Conservation (phyloP, 1,284 basidiomycete species). For the Meripilus lineatus region DNA sequence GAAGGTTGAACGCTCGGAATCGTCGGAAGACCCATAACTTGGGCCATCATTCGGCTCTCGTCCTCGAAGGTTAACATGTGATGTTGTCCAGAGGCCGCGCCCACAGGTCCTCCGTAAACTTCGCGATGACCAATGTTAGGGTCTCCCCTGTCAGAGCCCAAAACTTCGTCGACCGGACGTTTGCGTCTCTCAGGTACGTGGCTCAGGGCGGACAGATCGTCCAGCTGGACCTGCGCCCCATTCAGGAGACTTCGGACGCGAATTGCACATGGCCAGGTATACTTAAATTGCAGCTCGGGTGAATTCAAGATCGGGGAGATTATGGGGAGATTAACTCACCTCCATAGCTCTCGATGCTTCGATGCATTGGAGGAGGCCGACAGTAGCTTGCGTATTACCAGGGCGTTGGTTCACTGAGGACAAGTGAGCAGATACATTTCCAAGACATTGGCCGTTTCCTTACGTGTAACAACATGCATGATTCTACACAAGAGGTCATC, state of each 20-base stretch:
- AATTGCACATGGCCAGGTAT: conserved; percentile 68
- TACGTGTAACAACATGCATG: conserved; percentile 79
- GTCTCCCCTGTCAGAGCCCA: conserved; percentile 50
- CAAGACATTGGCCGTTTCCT: conserved; percentile 19
- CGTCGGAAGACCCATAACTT: conserved; percentile 66
- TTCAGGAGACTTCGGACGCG: conserved; percentile 68
- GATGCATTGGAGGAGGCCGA: conserved; percentile 66
- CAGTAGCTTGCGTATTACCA: conserved; percentile 61
- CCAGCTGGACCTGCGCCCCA: conserved; percentile 57
- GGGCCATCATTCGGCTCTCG: conserved; percentile 60
- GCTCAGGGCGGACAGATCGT: conserved; percentile 34
- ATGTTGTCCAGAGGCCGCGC: conserved; percentile 10
- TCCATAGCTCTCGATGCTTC: conserved; percentile 67
- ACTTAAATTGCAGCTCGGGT: conserved; percentile 18
- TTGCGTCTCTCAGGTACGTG: conserved; percentile 44
- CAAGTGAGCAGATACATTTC: conserved; percentile 8
- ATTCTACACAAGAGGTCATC: conserved; percentile 43
- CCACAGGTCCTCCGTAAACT: conserved; percentile 28
- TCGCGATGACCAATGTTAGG: conserved; percentile 43
- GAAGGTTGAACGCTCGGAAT: conserved; percentile 56
- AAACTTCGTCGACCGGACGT: conserved; percentile 60
- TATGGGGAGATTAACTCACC: conserved; percentile 34
- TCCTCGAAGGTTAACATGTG: too few relatives aligned
- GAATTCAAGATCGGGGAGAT: conserved; percentile 4
- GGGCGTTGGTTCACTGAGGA: conserved; percentile 59